Evolutionary conservation across 2,329 filamentous ascomycete species (phyloP).

Genomic region (Diaporthe sp.): DNA sequence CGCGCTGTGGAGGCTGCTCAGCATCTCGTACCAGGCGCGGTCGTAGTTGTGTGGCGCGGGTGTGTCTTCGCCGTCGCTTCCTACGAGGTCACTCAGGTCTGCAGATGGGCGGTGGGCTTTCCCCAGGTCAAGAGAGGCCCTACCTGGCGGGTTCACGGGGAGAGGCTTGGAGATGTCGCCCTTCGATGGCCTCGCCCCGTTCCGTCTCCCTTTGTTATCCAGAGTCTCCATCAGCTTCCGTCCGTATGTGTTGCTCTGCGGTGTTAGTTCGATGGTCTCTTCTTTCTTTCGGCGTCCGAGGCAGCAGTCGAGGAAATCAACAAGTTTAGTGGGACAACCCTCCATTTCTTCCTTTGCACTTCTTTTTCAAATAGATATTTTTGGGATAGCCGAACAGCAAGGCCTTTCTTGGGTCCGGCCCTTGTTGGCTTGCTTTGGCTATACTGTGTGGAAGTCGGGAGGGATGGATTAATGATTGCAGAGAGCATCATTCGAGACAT

Average conservation of each 20-base stretch:
- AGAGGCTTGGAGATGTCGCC: conserved; percentile 2
- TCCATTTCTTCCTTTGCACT: conserved; percentile 6
- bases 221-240: background rate
- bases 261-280: conserved; percentile 2
- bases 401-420: background rate
- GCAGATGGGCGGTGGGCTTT: background rate
- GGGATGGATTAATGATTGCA: background rate
- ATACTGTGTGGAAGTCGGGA: background rate
- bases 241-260: conserved; percentile 1
- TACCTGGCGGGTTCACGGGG: background rate
- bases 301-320: conserved; percentile 11
- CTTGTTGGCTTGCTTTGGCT: background rate
- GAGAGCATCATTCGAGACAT: background rate
- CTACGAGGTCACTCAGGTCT: conserved; percentile 2
- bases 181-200: background rate
- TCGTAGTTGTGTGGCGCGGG: conserved; percentile 45
- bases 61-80: background rate
- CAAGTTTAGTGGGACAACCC: background rate
- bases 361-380: background rate
- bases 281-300: conserved; percentile 18
- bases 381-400: background rate
- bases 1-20: conserved; percentile 55
- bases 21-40: conserved; percentile 50
- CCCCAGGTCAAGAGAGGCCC: background rate
- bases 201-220: background rate